These are phyloP conservation scores for Apiotrichum montevideense DNA, from an alignment of 1,284 basidiomycete genomes.

Conservation along the genomic window DNA sequence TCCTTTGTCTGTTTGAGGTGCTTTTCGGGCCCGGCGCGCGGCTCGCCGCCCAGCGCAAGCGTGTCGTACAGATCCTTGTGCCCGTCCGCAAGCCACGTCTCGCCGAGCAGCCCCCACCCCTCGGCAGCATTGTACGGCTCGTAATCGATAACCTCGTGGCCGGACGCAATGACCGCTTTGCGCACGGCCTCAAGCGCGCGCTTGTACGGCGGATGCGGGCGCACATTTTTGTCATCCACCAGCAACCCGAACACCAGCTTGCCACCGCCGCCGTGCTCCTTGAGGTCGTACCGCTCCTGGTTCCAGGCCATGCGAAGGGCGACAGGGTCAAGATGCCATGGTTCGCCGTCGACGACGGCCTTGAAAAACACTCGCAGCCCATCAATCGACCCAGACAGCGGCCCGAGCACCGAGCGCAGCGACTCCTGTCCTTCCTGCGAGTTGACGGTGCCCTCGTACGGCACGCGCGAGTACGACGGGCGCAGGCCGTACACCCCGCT, in stretches of 20 bases:
- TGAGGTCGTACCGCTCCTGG: slow-evolving; percentile 39
- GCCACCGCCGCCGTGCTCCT: slow-evolving; percentile 47
- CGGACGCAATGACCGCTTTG: slow-evolving; percentile 56
- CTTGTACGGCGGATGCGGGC: slow-evolving; percentile 64
- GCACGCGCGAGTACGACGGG: slow-evolving; percentile 12
- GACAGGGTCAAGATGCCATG: slow-evolving; percentile 61
- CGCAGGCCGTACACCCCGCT: slow-evolving; percentile 15
- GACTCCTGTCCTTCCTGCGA: slow-evolving; percentile 57
- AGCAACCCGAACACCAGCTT: slow-evolving; percentile 52
- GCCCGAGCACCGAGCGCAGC: slow-evolving; percentile 62
- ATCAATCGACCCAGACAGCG: slow-evolving; percentile 55
- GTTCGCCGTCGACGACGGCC: slow-evolving; percentile 29
- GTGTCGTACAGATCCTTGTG: slow-evolving; percentile 11
- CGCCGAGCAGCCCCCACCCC: slow-evolving; percentile 1
- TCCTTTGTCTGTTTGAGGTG: slow-evolving; percentile 2
- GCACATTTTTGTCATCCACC: slow-evolving; percentile 55
- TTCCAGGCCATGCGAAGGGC: slow-evolving; percentile 59
- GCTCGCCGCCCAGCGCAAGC: slow-evolving; percentile 29
- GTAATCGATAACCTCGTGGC: slow-evolving; percentile 55
- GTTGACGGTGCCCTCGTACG: slow-evolving; percentile 41
- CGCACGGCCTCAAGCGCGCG: slow-evolving; percentile 59
- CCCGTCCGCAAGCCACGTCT: background rate
- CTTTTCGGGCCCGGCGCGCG: slow-evolving; percentile 19
- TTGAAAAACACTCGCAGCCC: slow-evolving; percentile 56
- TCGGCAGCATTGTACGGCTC: slow-evolving; percentile 13